Base-by-base conservation (phyloP, 2,329 filamentous ascomycete genomes). In the Trichoderma koningii region DNA sequence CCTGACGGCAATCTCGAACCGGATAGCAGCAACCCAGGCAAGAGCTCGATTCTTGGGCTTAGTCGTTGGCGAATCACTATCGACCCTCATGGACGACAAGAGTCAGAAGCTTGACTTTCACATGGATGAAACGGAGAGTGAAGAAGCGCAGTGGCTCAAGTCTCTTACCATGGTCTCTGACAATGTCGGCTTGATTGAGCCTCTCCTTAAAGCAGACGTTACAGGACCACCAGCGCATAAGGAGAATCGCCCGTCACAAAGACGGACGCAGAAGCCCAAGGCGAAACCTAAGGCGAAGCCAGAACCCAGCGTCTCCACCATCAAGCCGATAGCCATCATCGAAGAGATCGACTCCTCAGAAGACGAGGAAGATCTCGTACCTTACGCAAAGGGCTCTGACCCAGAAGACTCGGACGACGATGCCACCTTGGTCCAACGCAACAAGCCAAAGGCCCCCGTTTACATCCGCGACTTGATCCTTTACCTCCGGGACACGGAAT, bases 341-440 rank as follows among this genome's bases (percentile, higher is more conserved):
- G 84, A 93, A 75, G 89, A 92, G 71, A 74, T 93, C 10, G 80
- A 83, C 26, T 83, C 84, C 10, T 83, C 84, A 2, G 59, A 53
- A 1, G 83, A 85, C 0, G 82, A 82, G 9, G 87, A 88, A 17
- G 90, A 91, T 66, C 80, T 98, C 1, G 80, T 87, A 2, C 85
- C 91, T 0, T 97, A 97, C 70, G 85, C 86, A 15, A 97, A 97
- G 74, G 91, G 92, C 71, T 93, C 91, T 1, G 95, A 99, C 70
- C 85, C 87, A 0, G 92, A 96, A 73, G 95, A 99, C 73, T 94
- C 92, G 0, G 93, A 97, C 65, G 93, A 97, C 44, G 96, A 99
- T 71, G 89, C 95, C 5, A 96, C 93, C 0, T 80, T 97, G 19
- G 84, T 98, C 55, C 89, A 90, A 65, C 85, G 93, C 15, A 88